Evolutionary conservation across 768 basidiomycete genomes (phyloP).

Genomic region (Mycena haematopus): DNA sequence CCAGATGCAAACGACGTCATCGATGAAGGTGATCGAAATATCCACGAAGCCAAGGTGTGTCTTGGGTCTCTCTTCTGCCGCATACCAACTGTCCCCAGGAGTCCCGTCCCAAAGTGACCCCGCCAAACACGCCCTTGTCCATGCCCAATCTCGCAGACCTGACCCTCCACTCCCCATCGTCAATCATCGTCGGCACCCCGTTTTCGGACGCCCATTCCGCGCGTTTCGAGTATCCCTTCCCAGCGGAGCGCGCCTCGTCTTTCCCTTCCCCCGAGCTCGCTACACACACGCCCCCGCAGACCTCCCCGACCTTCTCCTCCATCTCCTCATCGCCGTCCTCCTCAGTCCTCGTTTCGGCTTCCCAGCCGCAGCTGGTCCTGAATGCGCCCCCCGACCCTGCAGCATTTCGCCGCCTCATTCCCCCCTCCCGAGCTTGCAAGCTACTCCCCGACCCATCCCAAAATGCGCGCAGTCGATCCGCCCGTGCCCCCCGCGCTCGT

Average conservation of each 20-base stretch:
- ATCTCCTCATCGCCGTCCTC: conserved; percentile 23
- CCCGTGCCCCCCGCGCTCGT: conserved; percentile 27
- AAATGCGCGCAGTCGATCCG: conserved; percentile 27
- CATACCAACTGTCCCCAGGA: conserved; percentile 1
- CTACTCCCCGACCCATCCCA: conserved; percentile 30
- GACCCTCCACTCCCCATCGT: conserved; percentile 25
- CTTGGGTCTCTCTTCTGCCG: not conserved
- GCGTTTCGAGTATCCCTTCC: conserved; percentile 31
- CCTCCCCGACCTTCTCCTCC: conserved; percentile 24
- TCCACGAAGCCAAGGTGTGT: conserved; percentile 17
- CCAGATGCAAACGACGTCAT: conserved; percentile 26
- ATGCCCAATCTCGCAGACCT: conserved; percentile 29
- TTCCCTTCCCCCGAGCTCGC: conserved; percentile 14
- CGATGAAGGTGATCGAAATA: conserved; percentile 14
- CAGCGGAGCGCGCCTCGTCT: conserved; percentile 10
- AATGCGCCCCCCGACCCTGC: conserved; percentile 24
- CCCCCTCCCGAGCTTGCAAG: conserved; percentile 26
- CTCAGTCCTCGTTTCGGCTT: conserved; percentile 10
- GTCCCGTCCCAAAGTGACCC: not conserved
- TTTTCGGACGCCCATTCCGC: conserved; percentile 24
- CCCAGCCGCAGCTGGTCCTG: conserved; percentile 25
- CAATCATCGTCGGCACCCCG: conserved; percentile 28
- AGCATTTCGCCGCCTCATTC: conserved; percentile 28
- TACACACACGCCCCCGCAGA: conserved; percentile 8
- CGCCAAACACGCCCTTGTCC: conserved; percentile 8